Evolutionary conservation across 2,329 filamentous ascomycete species (phyloP), one percentile per base, ranked within the genome.

Genomic region (Venturia carpophila): DNA sequence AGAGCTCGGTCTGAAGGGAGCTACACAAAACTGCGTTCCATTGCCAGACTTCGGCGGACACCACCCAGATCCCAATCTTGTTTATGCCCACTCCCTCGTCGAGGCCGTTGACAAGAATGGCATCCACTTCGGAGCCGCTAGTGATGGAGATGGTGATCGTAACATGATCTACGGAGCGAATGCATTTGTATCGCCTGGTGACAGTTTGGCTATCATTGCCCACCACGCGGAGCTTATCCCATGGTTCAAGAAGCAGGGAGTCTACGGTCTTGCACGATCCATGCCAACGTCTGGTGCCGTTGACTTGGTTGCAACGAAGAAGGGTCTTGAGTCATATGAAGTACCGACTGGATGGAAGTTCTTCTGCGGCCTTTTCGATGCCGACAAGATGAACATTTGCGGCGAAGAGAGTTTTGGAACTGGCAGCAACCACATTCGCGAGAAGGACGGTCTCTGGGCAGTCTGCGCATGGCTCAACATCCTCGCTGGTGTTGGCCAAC

Each of bases 81-180:
- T 94, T 66, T 99, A 99, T 73, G 94, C 94, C 39, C 91, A 95
- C 79, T 93, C 91, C 64, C 84, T 99, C 52, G 94, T 99, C 67
- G 91, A 96, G 73, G 90, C 87, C 67, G 94, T 99, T 52, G 92
- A 99, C 78, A 90, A 90, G 81, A 87, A 91, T 72, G 85, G 87
- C 67, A 92, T 99, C 69, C 94, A 95, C 74, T 99, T 99, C 72
- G 94, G 94, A 73, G 94, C 94, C 66, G 94, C 94, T 60, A 96
- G 91, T 69, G 94, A 99, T 71, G 94, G 94, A 71, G 94, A 99
- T 72, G 94, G 94, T 73, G 94, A 99, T 82, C 90, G 94, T 71
- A 99, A 99, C 86, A 99, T 99, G 94, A 99, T 99, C 75, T 99
- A 99, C 79, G 94, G 94, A 68, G 92, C 93, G 70, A 93, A 95